These are phyloP conservation scores for Corchorus olitorius DNA, from an alignment of 345 rosid species.

Conservation along the genomic window DNA sequence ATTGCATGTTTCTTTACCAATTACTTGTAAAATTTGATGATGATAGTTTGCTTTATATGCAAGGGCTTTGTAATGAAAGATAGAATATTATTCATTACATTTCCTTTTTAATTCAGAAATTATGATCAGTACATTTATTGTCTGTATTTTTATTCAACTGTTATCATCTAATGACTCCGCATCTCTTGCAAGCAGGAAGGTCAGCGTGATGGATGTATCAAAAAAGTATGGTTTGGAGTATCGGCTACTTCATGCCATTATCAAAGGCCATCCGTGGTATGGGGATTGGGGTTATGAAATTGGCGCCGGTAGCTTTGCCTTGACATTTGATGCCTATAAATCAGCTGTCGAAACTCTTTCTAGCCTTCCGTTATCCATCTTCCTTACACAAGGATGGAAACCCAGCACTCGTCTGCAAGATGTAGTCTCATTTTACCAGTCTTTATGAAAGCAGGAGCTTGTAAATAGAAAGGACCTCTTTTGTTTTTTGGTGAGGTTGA, in stretches of 20 bases:
- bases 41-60: neutral
- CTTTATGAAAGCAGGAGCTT: slow-evolving; percentile 53
- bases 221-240: slow-evolving; percentile 64
- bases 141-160: neutral
- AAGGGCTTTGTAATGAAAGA: neutral
- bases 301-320: slow-evolving; percentile 65
- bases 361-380: slow-evolving; percentile 39
- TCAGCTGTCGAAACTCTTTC: slow-evolving; percentile 54
- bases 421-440: slow-evolving; percentile 47
- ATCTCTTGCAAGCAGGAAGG: slow-evolving; percentile 47
- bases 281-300: slow-evolving; percentile 79
- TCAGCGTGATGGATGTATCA: slow-evolving; percentile 79
- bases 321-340: slow-evolving; percentile 51
- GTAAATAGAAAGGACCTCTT: slow-evolving; percentile 56
- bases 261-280: slow-evolving; percentile 64
- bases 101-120: neutral
- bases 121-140: neutral
- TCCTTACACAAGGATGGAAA: slow-evolving; percentile 38
- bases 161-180: slow-evolving; percentile 4
- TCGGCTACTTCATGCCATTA: slow-evolving; percentile 62
- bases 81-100: too few species aligned
- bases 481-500: slow-evolving; percentile 46
- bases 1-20: neutral
- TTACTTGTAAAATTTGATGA: neutral
- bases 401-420: slow-evolving; percentile 41